Base-by-base conservation (phyloP, 2,329 filamentous ascomycete species). In the Cytospora schulzeri region DNA sequence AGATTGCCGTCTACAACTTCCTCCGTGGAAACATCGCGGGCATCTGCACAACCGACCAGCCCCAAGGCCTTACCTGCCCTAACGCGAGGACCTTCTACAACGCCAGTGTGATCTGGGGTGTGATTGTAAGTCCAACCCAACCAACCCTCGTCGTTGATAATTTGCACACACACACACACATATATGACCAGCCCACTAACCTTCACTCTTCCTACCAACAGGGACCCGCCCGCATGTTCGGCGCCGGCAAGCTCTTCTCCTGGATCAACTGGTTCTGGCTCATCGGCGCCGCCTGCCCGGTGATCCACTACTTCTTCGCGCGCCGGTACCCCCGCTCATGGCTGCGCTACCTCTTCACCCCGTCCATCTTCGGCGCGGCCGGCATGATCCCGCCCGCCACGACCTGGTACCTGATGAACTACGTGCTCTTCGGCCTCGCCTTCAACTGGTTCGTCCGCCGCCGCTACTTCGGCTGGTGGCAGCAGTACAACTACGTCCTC, bases 401-500 rank as follows among this genome's bases (percentile, higher is more conserved):
- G 0, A 79, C 81, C 0, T 60, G 58, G 58, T 60, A 53, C 29
- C 58, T 60, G 11, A 75, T 83, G 24, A 83, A 80, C 70, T 85
- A 83, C 64, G 76, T 80, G n/a, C 72, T 81, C 50, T 77, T 84
- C 15, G 83, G 83, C 0, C 76, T 78, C 33, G 62, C 83, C 41
- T 85, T 85, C 72, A 83, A 85, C 67, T 80, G 79, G 66, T 76
- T 73, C 58, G 81, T 85, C 66, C 77, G 77, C 55, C 75, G 78
- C 67, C 75, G 77, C 57, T 81, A 75, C 71, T 75, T 75, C 12
- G 81, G 80, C 6, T 85, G 82, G 83, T 85, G 83, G 83, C 78
- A 79, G 70, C 77, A 80, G 65, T 85, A 83, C 72, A 85, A 85
- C 72, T 85, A 85, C 68, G 76, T 85, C 60, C 77, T 81, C 0